Percentiles rank a stretch among this genome's conserved stretches.
Conservation (phyloP, 2,329 filamentous ascomycete genomes). For the Cladosporium sp. region DNA sequence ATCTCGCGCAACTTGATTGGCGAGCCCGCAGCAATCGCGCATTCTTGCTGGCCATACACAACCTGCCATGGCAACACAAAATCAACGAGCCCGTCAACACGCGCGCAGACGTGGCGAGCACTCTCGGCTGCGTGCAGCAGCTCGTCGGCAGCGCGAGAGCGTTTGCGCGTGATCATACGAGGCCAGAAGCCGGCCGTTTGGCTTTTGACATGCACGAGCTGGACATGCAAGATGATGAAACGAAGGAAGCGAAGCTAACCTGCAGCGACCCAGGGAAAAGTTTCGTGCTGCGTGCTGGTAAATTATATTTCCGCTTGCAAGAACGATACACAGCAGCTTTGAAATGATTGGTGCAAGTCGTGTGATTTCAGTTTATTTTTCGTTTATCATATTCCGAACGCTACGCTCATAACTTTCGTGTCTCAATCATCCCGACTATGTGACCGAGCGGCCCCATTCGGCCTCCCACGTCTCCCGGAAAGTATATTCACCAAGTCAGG, state of each 20-base stretch:
- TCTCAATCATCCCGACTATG: neutral
- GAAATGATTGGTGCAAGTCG: neutral
- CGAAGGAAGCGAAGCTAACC: neutral
- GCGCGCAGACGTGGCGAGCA: neutral
- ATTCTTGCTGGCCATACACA: neutral
- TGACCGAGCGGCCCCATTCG: constrained; percentile 20
- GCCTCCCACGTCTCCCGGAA: constrained; percentile 23
- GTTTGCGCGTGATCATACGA: constrained; percentile 1
- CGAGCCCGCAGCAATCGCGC: neutral
- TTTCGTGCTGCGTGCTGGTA: neutral
- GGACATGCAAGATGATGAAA: constrained; percentile 3
- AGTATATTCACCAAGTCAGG: constrained; percentile 30
- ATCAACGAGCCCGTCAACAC: neutral
- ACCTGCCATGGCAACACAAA: constrained; percentile 1
- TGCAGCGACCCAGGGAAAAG: neutral
- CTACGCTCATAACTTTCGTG: constrained; percentile 12
- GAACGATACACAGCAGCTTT: too few species aligned
- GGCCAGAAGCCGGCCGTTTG: constrained; percentile 1
- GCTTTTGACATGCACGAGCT: constrained; percentile 4
- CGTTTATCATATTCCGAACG: constrained; percentile 4
- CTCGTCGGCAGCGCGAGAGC: neutral
- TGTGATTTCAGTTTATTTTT: constrained; percentile 4
- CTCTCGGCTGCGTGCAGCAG: neutral
- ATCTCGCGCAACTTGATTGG: constrained; percentile 8
- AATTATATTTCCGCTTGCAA: neutral